Base-by-base conservation (phyloP, 2,329 filamentous ascomycete genomes). In the Pseudogymnoascus sp. region DNA sequence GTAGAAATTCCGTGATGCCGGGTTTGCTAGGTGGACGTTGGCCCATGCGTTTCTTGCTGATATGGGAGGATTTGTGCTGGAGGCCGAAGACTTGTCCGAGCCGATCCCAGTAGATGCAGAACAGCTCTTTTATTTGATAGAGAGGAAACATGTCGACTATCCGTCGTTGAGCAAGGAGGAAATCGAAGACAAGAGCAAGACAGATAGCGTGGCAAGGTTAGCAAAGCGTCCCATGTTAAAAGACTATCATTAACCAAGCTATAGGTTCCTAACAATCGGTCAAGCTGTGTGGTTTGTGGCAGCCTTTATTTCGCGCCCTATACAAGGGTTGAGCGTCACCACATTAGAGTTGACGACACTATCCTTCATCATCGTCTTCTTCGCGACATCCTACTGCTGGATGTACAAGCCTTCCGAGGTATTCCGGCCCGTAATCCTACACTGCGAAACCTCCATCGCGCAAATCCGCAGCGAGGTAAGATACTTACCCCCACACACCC, bases 11-110 rank as follows among this genome's bases (percentile, higher is more conserved):
- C 56, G 59, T 16, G 60, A 24, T 3, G 59, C 60, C 12, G 60
- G 63, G 2, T 50, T 59, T 8, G 41, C 35, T 1, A 64, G 71
- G 2, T 80, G 78, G 77, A 77, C 74, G 0, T 68, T 76, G 56
- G 72, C 62, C 8, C 73, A 79, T 61, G 76, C 72, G 1, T 79
- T 79, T 65, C 77, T 73, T 62, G 76, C 72, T 3, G 74, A 78
- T 59, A 77, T 76, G 72, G 77, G 78, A 1, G 77, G 77, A 2
- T 73, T 78, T 61, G 33, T 73, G 0, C 68, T 79, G 0, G 61
- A 70, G 8, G 68, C 69, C 8, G 67, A 65, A 1, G 75, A 75
- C 16, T 24, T 46, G 11, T 70, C 60, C 16, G 35, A 63, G 1
- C 50, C 67, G 0, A 76, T 79, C 61, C 75, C 77, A 2, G 66